Conservation (phyloP, 2,329 filamentous ascomycete genomes). For the Colletotrichum sp. region DNA sequence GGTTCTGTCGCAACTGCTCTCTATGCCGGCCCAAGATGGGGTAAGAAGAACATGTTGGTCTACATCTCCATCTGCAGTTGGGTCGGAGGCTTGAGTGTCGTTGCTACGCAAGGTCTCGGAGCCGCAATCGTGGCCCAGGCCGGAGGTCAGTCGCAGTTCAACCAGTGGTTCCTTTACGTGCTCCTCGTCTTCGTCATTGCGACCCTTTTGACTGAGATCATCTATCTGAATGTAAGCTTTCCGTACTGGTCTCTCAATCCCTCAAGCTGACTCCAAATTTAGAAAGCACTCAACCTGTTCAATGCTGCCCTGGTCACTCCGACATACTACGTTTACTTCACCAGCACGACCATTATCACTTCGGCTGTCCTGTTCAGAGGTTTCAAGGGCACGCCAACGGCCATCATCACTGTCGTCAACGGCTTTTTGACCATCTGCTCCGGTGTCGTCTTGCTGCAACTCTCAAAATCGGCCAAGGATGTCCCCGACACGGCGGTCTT, state of each 20-base stretch:
- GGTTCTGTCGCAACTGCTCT: slow-evolving; percentile 75
- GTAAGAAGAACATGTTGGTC: slow-evolving; percentile 96
- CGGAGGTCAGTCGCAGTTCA: slow-evolving; percentile 84
- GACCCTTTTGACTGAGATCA: slow-evolving; percentile 92
- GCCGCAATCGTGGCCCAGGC: slow-evolving; percentile 89
- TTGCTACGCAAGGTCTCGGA: slow-evolving; percentile 91
- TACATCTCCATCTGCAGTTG: slow-evolving; percentile 97
- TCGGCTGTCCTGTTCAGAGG: slow-evolving; percentile 92
- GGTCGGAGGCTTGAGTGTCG: slow-evolving; percentile 92
- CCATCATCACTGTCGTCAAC: slow-evolving; percentile 88
- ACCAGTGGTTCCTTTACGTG: slow-evolving; percentile 96
- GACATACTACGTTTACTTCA: slow-evolving; percentile 99
- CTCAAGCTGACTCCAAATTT: slow-evolving; percentile 36
- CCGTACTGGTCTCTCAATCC: background rate
- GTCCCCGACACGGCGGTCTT: slow-evolving; percentile 94
- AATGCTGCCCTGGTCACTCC: slow-evolving; percentile 97
- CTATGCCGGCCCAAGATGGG: slow-evolving; percentile 85
- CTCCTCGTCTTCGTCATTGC: slow-evolving; percentile 86
- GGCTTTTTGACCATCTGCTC: slow-evolving; percentile 94
- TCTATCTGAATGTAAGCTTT: slow-evolving; percentile 82
- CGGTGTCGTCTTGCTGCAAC: slow-evolving; percentile 88
- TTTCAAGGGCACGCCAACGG: slow-evolving; percentile 83
- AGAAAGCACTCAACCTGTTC: slow-evolving; percentile 99
- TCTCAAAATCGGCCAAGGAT: slow-evolving; percentile 98
- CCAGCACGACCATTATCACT: slow-evolving; percentile 91